These are phyloP conservation scores for Starmerella tilneyi DNA, from an alignment of 805 yeast species.

Conservation along the genomic window DNA sequence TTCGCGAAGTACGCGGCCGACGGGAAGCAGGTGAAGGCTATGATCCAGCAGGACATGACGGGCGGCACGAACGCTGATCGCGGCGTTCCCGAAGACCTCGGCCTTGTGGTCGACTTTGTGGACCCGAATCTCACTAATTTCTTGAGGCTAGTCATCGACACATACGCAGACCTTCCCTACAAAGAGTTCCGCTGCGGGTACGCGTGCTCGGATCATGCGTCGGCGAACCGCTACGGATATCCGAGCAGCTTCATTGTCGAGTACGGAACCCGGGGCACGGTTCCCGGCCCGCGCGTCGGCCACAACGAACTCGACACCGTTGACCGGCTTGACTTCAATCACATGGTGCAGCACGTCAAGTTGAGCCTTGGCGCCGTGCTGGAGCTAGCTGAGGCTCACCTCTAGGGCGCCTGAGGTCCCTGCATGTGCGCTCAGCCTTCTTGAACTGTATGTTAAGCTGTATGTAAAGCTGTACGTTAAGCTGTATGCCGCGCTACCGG, in stretches of 20 bases:
- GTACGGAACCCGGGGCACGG: conserved; percentile 36
- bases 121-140: conserved; percentile 46
- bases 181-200: conserved; percentile 75
- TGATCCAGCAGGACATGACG: conserved; percentile 92
- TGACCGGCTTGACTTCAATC: conserved; percentile 65
- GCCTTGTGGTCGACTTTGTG: conserved; percentile 64
- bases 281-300: conserved; percentile 11
- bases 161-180: conserved; percentile 56
- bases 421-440: no score
- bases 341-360: conserved; percentile 69
- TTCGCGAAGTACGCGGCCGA: conserved; percentile 43
- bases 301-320: conserved; percentile 71
- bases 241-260: conserved; percentile 79
- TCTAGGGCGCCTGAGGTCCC: no score
- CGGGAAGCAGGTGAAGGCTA: conserved; percentile 50
- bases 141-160: conserved; percentile 47
- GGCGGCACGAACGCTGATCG: conserved; percentile 42
- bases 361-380: conserved; percentile 59
- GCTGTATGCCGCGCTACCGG: no score
- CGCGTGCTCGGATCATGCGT: conserved; percentile 89
- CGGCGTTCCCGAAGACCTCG: conserved; percentile 51
- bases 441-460: no score
- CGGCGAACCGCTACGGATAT: conserved; percentile 69
- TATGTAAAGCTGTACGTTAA: no score
- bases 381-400: conserved; percentile 44